These are phyloP conservation scores for Isochrysis galbana DNA, from an alignment of 78 protist genomes.

Conservation along the genomic window DNA sequence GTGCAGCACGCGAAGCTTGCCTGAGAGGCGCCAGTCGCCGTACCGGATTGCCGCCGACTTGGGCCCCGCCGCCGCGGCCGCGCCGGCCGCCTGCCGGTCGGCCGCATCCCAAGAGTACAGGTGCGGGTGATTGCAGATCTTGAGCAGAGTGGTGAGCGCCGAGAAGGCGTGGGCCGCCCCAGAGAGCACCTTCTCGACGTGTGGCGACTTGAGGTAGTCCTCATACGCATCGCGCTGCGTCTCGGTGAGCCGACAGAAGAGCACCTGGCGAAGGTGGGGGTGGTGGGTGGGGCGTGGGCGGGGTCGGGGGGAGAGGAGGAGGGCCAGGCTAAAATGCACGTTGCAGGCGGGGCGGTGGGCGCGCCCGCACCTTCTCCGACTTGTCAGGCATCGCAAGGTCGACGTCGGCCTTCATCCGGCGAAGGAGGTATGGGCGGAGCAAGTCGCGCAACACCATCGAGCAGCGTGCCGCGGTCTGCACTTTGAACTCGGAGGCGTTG, in stretches of 20 bases:
- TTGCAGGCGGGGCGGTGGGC: not conserved
- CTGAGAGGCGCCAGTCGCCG: constrained; percentile 19
- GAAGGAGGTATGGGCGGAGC: constrained; percentile 86
- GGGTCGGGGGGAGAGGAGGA: too few species aligned
- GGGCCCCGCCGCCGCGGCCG: not conserved
- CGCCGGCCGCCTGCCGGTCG: not conserved
- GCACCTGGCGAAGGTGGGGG: too few species aligned
- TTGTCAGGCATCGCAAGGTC: constrained; percentile 9
- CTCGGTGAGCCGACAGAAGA: constrained; percentile 87
- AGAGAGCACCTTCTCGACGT: not conserved
- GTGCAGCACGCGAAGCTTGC: constrained; percentile 21
- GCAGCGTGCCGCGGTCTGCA: constrained; percentile 78
- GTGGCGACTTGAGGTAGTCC: constrained; percentile 59
- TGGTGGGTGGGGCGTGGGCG: not conserved
- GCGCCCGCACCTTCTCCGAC: not conserved
- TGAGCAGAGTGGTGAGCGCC: constrained; percentile 75
- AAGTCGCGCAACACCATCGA: constrained; percentile 82
- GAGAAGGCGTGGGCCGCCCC: constrained; percentile 3
- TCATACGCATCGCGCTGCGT: constrained; percentile 79
- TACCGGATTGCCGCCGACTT: not conserved
- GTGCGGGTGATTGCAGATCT: constrained; percentile 96
- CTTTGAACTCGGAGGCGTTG: constrained; percentile 67
- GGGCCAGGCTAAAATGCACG: not conserved
- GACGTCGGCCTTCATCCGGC: constrained; percentile 78
- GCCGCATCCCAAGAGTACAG: constrained; percentile 22